A percentile compares a stretch with the other conserved stretches of the same genome.
These are phyloP conservation scores for Hordeum pubiflorum DNA, from an alignment of 202 grass and related monocot species.

Conservation along the genomic window DNA sequence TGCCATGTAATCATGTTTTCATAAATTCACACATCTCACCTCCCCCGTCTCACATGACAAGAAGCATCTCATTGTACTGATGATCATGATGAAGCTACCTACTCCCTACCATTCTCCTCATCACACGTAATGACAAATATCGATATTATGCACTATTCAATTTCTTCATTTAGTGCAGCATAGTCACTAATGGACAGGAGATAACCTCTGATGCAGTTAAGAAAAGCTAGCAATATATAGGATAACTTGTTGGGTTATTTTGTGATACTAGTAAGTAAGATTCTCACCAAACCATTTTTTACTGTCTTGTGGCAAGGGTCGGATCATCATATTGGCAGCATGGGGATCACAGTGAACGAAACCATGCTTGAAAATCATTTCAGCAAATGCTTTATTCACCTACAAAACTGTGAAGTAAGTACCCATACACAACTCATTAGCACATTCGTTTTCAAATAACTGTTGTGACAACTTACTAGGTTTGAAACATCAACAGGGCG, in stretches of 20 bases:
- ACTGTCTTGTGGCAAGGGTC: slow-evolving; percentile 53
- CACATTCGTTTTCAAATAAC: neutral
- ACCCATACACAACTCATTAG: neutral
- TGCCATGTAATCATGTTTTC: neutral
- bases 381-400: slow-evolving; percentile 78
- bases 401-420: slow-evolving; percentile 31
- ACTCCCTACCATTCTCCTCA: neutral
- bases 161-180: neutral
- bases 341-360: slow-evolving; percentile 99
- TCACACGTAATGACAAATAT: slow-evolving; percentile 13
- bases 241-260: neutral
- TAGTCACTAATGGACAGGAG: neutral
- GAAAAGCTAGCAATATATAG: neutral
- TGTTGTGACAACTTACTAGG: slow-evolving; percentile 53
- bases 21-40: neutral
- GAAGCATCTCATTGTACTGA: neutral
- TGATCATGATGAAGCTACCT: slow-evolving; percentile 4
- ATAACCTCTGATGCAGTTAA: slow-evolving; percentile 14
- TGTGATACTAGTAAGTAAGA: neutral
- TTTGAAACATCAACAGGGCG: slow-evolving; percentile 77
- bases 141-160: neutral
- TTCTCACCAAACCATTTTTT: slow-evolving; percentile 52
- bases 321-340: slow-evolving; percentile 97
- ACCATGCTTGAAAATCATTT: slow-evolving; percentile 99
- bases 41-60: neutral